Evolutionary conservation across 805 yeast species (phyloP).

Genomic region (Wilhelminamyces savonicus): DNA sequence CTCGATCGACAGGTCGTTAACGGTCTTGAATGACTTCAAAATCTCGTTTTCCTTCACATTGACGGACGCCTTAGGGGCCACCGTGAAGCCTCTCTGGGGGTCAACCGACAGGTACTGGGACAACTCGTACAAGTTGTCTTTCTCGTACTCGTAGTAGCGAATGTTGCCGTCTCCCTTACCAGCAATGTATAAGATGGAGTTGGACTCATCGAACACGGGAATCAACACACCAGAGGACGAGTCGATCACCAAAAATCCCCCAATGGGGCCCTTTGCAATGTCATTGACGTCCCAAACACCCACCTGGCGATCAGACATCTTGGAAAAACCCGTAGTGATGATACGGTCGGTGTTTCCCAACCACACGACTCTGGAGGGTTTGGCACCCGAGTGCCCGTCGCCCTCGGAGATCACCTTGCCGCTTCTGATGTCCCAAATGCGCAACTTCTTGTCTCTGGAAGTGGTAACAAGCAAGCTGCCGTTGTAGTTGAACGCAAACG

Average conservation of each 20-base stretch:
- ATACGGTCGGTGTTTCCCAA: conserved; percentile 79
- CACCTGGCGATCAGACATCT: conserved; percentile 87
- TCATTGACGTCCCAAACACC: conserved; percentile 87
- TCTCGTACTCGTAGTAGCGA: conserved; percentile 84
- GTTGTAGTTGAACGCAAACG: conserved; percentile 84
- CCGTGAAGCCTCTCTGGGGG: conserved; percentile 94
- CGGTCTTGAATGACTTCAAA: conserved; percentile 77
- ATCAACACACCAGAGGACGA: conserved; percentile 89
- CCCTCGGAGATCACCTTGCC: conserved; percentile 78
- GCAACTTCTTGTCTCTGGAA: conserved; percentile 80
- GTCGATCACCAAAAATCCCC: conserved; percentile 82
- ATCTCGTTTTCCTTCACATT: conserved; percentile 81
- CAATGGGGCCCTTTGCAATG: conserved; percentile 76
- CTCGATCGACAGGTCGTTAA: conserved; percentile 76
- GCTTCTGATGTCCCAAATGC: conserved; percentile 86
- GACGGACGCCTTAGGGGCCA: conserved; percentile 78
- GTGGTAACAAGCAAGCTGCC: conserved; percentile 86
- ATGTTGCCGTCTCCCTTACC: conserved; percentile 99
- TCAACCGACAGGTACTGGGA: conserved; percentile 88
- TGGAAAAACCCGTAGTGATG: conserved; percentile 91
- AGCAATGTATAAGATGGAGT: conserved; percentile 76
- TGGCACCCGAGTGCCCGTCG: conserved; percentile 88
- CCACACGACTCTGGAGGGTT: conserved; percentile 85
- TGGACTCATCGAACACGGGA: conserved; percentile 83
- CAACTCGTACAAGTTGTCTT: conserved; percentile 74